These are phyloP conservation scores for Ilyonectria robusta DNA, from an alignment of 2,329 filamentous ascomycete genomes.

Conservation along the genomic window DNA sequence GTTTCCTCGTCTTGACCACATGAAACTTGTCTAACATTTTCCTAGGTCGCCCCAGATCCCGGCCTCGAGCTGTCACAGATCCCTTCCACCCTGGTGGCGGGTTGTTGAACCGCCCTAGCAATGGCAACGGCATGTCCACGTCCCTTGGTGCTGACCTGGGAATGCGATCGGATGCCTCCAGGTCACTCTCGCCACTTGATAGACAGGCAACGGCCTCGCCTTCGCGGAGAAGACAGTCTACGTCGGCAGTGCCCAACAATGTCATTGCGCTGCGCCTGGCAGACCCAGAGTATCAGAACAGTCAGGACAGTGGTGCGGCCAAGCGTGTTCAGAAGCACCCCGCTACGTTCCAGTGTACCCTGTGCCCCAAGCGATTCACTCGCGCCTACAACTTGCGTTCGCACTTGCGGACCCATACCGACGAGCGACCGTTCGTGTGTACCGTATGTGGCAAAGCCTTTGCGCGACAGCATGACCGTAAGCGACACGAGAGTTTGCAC, in stretches of 20 bases:
- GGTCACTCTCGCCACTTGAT: slow-evolving; percentile 73
- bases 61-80: slow-evolving; percentile 71
- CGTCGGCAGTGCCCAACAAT: slow-evolving; percentile 73
- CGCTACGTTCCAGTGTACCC: slow-evolving; percentile 93
- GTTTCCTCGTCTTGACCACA: slow-evolving; percentile 35
- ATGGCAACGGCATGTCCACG: slow-evolving; percentile 64
- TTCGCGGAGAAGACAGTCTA: slow-evolving; percentile 69
- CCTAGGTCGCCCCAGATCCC: slow-evolving; percentile 63
- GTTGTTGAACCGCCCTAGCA: slow-evolving; percentile 57
- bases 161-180: slow-evolving; percentile 63
- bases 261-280: slow-evolving; percentile 89
- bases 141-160: slow-evolving; percentile 62
- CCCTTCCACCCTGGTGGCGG: slow-evolving; percentile 67
- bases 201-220: slow-evolving; percentile 59
- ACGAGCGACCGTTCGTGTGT: slow-evolving; percentile 97
- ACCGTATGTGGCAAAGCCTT: slow-evolving; percentile 98
- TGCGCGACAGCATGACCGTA: slow-evolving; percentile 95
- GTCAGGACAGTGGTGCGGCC: slow-evolving; percentile 70
- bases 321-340: slow-evolving; percentile 98
- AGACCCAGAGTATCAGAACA: slow-evolving; percentile 85
- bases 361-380: slow-evolving; percentile 97
- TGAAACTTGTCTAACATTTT: slow-evolving; percentile 34
- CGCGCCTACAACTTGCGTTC: slow-evolving; percentile 96
- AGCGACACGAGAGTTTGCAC: slow-evolving; percentile 95
- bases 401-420: slow-evolving; percentile 95